Evolutionary conservation across 345 rosid species (phyloP), one percentile per base, ranked within the genome.

Genomic region (Zanthoxylum bungeanum): DNA sequence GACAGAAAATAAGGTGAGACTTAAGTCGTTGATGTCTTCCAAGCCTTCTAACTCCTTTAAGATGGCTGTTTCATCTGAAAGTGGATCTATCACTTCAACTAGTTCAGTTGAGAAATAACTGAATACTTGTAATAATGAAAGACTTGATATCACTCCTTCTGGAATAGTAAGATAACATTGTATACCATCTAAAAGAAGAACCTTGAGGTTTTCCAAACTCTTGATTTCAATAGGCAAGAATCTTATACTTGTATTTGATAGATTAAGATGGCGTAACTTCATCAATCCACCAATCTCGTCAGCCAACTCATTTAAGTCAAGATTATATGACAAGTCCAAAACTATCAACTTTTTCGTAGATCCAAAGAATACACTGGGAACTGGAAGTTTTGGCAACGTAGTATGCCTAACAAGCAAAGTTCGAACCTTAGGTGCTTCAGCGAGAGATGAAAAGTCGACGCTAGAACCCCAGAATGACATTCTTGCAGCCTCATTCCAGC

Each of bases 121-220:
- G 42, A 77, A 64, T 16, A 81, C 69, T 40, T 58, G 42, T 31
- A 81, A 39, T 8, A 53, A 52, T 5, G 67, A 50, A 31, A 81
- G 66, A 61, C 46, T 36, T 19, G 84, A 68, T 28, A 77, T 55
- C 34, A 77, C 76, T 5, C 39, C 47, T 12, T 42, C 47, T 42
- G 47, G 47, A 42, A 42, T 42, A 12, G 5, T 11, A 11, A 12
- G 5, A 42, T 12, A 17, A 42, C 47, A 12, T 12, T 42, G 47
- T 6, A 44, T 71, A 1, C 34, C 24, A 17, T 76, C 73, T 60
- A 72, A n/a, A 7, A 64, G 33, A 16, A 76, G 30, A 31, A 71
- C 21, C 46, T 14, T 72, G 36, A 66, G 21, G 9, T 60, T 46
- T 2, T 1, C 25, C 40, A 70, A 24, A 24, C 7, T 7, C 56